A percentile compares a stretch with the other conserved stretches of the same genome.
phyloP scores from a whole-genome alignment of 2,329 filamentous ascomycete species.

The Helicocarpus griseus region DNA sequence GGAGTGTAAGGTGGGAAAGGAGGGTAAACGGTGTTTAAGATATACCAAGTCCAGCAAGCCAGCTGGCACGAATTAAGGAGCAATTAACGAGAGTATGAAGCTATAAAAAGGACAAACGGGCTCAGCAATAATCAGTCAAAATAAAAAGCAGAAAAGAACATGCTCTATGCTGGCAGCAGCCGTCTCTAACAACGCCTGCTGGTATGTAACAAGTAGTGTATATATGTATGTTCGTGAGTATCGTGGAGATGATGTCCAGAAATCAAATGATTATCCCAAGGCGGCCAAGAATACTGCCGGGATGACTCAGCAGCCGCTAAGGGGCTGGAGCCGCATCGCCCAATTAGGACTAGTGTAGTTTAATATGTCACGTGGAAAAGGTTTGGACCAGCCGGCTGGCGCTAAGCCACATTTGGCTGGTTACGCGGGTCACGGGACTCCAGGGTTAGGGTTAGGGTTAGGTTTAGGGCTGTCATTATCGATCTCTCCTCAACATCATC shows the following conservation, averaged over 20 bases:
- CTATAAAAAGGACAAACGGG: background rate
- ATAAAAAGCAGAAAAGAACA: background rate
- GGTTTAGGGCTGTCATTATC: slow-evolving; percentile 4
- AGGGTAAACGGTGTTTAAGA: background rate
- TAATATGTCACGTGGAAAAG: no score
- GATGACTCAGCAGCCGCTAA: no score
- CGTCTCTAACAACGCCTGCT: background rate
- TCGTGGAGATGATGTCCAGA: no score
- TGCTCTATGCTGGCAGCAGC: background rate
- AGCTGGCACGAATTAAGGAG: background rate
- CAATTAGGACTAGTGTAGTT: no score
- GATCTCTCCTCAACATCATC: background rate
- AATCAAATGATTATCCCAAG: no score
- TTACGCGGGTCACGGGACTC: no score
- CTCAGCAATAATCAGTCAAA: background rate
- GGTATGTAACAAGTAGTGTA: no score
- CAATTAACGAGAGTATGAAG: no score
- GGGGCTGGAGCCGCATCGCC: no score
- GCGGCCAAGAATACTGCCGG: no score
- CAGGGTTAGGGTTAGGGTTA: slow-evolving; percentile 7
- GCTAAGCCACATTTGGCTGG: background rate
- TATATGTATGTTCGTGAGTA: no score
- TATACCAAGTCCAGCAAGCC: background rate
- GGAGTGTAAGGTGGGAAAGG: background rate
- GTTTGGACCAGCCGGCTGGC: no score